Evolutionary conservation across 2,329 filamentous ascomycete species (phyloP).

Genomic region (Coniochaeta ligniaria): DNA sequence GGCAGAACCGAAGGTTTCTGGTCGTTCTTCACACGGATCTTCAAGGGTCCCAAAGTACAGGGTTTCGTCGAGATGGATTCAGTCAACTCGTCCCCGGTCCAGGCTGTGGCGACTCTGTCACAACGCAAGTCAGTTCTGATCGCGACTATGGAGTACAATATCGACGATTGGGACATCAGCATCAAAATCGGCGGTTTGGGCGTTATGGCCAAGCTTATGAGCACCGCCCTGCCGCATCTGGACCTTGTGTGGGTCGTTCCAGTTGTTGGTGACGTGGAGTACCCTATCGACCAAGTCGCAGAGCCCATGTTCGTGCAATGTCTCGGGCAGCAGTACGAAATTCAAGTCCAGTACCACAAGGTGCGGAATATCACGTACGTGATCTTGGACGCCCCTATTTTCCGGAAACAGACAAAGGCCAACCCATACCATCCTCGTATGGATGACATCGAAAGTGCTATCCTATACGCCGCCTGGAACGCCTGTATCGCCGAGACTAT

Average conservation of each 20-base stretch:
- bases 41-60: constrained; percentile 19
- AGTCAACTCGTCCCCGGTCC: constrained; percentile 13
- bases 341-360: constrained; percentile 57
- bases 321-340: constrained; percentile 51
- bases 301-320: constrained; percentile 57
- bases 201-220: constrained; percentile 65
- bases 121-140: constrained; percentile 53
- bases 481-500: constrained; percentile 60
- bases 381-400: constrained; percentile 60
- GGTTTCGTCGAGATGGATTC: constrained; percentile 22
- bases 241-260: constrained; percentile 59
- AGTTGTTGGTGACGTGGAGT: constrained; percentile 56
- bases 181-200: constrained; percentile 66
- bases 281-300: constrained; percentile 50
- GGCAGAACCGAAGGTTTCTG: constrained; percentile 17
- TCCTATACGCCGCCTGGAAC: constrained; percentile 66
- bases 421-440: constrained; percentile 62
- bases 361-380: constrained; percentile 62
- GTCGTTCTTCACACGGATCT: constrained; percentile 12
- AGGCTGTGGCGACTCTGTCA: constrained; percentile 9
- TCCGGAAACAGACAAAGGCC: constrained; percentile 51
- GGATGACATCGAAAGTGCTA: constrained; percentile 61
- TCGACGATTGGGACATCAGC: constrained; percentile 63
- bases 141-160: constrained; percentile 66
- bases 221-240: constrained; percentile 55